phyloP scores from a whole-genome alignment of 495 filamentous ascomycete genomes.

The Cercophora scortea region DNA sequence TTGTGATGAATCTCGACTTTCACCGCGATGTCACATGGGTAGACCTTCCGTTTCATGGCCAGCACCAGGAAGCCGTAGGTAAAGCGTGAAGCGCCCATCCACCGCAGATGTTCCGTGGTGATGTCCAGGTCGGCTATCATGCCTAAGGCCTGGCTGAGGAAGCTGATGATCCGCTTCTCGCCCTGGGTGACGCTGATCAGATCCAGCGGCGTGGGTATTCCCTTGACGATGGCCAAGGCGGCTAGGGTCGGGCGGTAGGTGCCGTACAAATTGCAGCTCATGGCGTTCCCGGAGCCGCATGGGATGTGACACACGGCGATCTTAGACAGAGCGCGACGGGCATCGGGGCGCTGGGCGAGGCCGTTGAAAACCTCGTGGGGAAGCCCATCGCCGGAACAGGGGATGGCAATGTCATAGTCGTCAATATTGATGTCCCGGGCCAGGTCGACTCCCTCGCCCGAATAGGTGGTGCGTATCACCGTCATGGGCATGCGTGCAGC shows the following conservation, averaged over 20 bases:
- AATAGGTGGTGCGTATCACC: conserved; percentile 62
- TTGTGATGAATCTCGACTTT: conserved; percentile 77
- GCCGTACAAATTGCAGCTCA: conserved; percentile 84
- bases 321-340: conserved; percentile 61
- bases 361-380: conserved; percentile 96
- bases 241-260: conserved; percentile 69
- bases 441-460: conserved; percentile 74
- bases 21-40: conserved; percentile 82
- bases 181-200: conserved; percentile 83
- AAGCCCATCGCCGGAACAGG: conserved; percentile 87
- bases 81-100: conserved; percentile 84
- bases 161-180: conserved; percentile 62
- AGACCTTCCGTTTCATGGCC: conserved; percentile 62
- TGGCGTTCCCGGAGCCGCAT: conserved; percentile 88
- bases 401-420: conserved; percentile 73
- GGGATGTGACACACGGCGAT: conserved; percentile 86
- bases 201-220: conserved; percentile 71
- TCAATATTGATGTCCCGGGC: conserved; percentile 71
- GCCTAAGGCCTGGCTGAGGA: conserved; percentile 85
- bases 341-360: conserved; percentile 66
- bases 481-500: conserved; percentile 74
- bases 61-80: conserved; percentile 73
- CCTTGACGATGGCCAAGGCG: conserved; percentile 78
- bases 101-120: conserved; percentile 81
- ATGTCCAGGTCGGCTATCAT: conserved; percentile 86